Conservation (phyloP, 805 yeast species). For the Blastobotrys muscicola region DNA sequence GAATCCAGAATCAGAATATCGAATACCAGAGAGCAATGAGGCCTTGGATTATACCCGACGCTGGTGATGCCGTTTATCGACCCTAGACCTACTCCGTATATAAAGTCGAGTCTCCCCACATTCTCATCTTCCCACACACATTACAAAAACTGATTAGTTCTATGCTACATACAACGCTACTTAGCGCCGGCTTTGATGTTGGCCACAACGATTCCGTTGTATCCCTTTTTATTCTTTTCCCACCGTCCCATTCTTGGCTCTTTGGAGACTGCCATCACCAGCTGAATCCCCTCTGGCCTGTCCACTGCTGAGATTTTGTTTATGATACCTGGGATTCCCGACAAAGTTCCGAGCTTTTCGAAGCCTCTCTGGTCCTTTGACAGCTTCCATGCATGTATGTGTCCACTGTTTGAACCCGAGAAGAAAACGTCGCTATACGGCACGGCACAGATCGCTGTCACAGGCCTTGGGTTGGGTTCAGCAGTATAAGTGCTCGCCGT, state of each 20-base stretch:
- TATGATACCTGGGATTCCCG: slow-evolving; percentile 54
- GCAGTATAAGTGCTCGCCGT: slow-evolving; percentile 17
- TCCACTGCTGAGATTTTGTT: slow-evolving; percentile 20
- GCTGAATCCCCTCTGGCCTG: slow-evolving; percentile 31
- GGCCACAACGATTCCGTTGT: slow-evolving; percentile 54
- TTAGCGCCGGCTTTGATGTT: too few relatives aligned
- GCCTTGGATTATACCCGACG: too few relatives aligned
- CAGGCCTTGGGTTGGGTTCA: slow-evolving; percentile 61
- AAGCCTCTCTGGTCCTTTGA: slow-evolving; percentile 56
- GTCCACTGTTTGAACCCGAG: slow-evolving; percentile 84
- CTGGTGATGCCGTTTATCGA: too few relatives aligned
- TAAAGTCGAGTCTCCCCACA: too few relatives aligned
- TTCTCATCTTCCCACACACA: too few relatives aligned
- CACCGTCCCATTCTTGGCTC: slow-evolving; percentile 89
- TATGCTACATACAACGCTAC: too few relatives aligned
- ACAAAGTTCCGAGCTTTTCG: slow-evolving; percentile 43
- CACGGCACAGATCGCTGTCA: slow-evolving; percentile 69
- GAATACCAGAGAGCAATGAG: too few relatives aligned
- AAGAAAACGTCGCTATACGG: slow-evolving; percentile 80
- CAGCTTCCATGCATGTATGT: slow-evolving; percentile 68
- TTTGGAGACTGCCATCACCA: slow-evolving; percentile 46
- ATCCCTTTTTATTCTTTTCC: slow-evolving; percentile 52
- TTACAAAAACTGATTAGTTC: too few relatives aligned
- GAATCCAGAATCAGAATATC: too few relatives aligned
- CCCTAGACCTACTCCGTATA: too few relatives aligned